These are phyloP conservation scores for Wickerhamiella vanderwaltii DNA, from an alignment of 805 yeast genomes.

Conservation along the genomic window DNA sequence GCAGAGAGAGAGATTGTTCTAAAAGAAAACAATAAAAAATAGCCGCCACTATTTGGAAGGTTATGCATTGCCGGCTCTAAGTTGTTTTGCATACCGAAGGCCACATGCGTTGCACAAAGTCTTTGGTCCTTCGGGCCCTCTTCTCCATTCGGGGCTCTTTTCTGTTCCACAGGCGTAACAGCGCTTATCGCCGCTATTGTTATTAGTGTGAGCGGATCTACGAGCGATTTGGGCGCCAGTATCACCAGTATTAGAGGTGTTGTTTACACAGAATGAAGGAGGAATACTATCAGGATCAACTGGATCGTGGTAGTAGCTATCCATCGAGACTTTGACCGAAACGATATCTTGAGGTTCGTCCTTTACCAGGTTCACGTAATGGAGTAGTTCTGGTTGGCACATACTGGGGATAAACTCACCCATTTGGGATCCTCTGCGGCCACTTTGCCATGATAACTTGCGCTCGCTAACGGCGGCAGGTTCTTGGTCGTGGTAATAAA, in stretches of 20 bases:
- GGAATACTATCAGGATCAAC: conserved; percentile 10
- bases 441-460: not conserved
- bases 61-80: conserved; percentile 16
- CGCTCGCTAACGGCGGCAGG: not conserved
- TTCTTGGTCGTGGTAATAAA: not conserved
- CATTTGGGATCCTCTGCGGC: conserved; percentile 8
- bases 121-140: conserved; percentile 74
- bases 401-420: conserved; percentile 12
- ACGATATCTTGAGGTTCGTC: conserved; percentile 4
- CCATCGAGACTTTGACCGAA: conserved; percentile 5
- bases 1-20: too few species aligned
- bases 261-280: conserved; percentile 6
- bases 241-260: conserved; percentile 8
- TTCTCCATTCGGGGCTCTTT: conserved; percentile 86
- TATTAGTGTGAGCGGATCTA: not conserved
- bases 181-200: conserved; percentile 8
- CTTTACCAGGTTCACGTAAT: not conserved
- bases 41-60: too few species aligned
- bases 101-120: conserved; percentile 93
- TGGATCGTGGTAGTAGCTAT: conserved; percentile 4
- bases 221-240: conserved; percentile 6
- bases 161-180: conserved; percentile 64
- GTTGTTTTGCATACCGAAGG: conserved; percentile 35
- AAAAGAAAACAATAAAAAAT: too few species aligned
- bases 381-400: conserved; percentile 11